Base-by-base conservation (phyloP, 148 eudicot species). In the Silene conica region DNA sequence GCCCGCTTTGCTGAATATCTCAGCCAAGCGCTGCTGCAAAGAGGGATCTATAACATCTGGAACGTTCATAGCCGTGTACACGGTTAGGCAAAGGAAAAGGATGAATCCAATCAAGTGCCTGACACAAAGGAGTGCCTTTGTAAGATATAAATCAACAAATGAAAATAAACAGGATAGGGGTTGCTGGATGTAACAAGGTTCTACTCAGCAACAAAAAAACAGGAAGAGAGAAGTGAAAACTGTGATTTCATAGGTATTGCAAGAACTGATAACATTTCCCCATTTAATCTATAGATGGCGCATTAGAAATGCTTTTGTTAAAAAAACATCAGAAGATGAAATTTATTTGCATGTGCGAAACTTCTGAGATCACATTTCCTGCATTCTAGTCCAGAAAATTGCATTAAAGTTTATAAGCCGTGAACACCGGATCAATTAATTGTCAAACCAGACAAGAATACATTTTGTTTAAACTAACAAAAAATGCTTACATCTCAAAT, bases 61-160 rank as follows among this genome's bases (percentile, higher is more conserved):
- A 73, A 89, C 78, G 80, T 86, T 84, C 83, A 69, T 84, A 28
- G 92, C 96, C 38, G 96, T 90, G 83, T 93, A 90, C 83, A 93
- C 80, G 6, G 98, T 93, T 79, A 93, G 81, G 77, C 82, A 41
- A 15, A 93, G 89, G 86, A 93, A 93, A 63, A 93, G 87, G 79
- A 93, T 84, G 87, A 93, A 93, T 55, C 98, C 98, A 68, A 93
- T 87, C 89, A 93, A 83, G 86, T 93, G 98, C 87, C 98, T 93
- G 96, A 82, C 82, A 78, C 48, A 60, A 41, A 19, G 2, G 23
- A 19, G 69, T 43, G 20, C n/a, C 23, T 18, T 62, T 25, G 74
- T 69, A 31, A 66, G 75, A 63, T 43, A 55, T 16, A 57, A 63
- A 23, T 14, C 34, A 64, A 18, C 25, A 55, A n/a, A 38, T 6